Evolutionary conservation across 2,329 filamentous ascomycete genomes (phyloP), one percentile per base, ranked within the genome.

Genomic region (Metarhizium sp.): DNA sequence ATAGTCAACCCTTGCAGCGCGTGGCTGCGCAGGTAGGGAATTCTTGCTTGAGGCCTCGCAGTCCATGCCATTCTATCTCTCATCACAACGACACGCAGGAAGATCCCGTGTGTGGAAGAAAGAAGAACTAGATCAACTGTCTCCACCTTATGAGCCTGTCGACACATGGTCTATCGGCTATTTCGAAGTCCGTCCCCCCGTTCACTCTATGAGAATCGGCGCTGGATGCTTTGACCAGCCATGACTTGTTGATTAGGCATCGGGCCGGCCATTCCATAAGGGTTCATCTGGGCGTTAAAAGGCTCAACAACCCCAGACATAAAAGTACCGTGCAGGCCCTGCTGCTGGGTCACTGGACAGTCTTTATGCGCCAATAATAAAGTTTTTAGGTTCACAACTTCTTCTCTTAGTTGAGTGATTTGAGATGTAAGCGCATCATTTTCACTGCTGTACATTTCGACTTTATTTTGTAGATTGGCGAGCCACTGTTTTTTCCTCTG

Each of bases 401-500:
- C 94, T 67, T 97, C 92, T 32, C 91, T 82, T 6, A 97, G 75
- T 62, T 89, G 84, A 1, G 87, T 87, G 57, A 97, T 91, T 59
- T 94, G 92, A 3, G 85, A 79, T 18, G 86, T 89, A 38, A 99
- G 78, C 1, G 84, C 84, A 66, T 99, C 94, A 60, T 97, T 97
- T 71, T 99, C 94, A 1, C 80, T 86, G 59, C 87, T 92, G 67
- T 91, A 97, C 61, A 95, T 79, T 70, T 99, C 94, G 16, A 97
- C 92, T 71, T 97, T 97, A 55, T 84, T 83, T 70, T 99, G 94
- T 1, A 99, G 79, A 63, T 96, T 97, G 36, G 89, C 88, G 56
- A 97, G 81, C 94, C 94, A 99, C 69, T 97, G 94, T 79, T 99
- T 99, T 79, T 99, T 99, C 20, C 94, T 84, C 71, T 99, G 94